Conservation (phyloP, 192 early-diverging fungal genomes). For the Entrophospora sp. region DNA sequence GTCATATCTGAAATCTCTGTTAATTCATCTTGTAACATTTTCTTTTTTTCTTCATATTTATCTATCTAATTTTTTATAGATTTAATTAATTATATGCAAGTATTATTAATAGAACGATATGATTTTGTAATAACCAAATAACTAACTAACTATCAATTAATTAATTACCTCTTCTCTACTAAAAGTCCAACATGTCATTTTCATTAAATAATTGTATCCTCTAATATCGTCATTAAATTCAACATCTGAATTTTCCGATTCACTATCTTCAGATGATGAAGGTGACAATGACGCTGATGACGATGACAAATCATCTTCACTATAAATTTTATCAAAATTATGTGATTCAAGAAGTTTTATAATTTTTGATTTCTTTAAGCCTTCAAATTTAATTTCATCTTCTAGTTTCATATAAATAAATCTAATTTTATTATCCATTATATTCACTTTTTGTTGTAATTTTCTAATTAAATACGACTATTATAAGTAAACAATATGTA, state of each 20-base stretch:
- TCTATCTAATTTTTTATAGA: too few relatives aligned
- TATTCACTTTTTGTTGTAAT: constrained; percentile 54
- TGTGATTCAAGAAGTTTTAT: constrained; percentile 61
- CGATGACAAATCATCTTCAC: too few relatives aligned
- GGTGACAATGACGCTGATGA: too few relatives aligned
- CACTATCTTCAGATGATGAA: too few relatives aligned
- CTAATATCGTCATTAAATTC: constrained; percentile 20
- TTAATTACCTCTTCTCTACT: neutral
- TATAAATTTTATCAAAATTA: constrained; percentile 54
- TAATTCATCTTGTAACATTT: too few relatives aligned
- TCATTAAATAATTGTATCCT: constrained; percentile 10
- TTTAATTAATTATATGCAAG: too few relatives aligned
- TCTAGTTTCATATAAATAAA: constrained; percentile 89
- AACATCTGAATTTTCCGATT: too few relatives aligned
- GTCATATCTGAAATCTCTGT: too few relatives aligned
- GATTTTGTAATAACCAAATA: too few relatives aligned
- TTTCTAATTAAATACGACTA: constrained; percentile 51
- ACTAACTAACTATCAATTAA: too few relatives aligned
- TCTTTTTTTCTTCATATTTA: too few relatives aligned
- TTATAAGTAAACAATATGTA: constrained; percentile 31
- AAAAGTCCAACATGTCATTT: neutral
- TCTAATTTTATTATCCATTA: constrained; percentile 73
- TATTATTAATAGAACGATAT: too few relatives aligned
- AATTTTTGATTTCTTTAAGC: constrained; percentile 74
- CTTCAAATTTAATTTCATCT: constrained; percentile 71